Base-by-base conservation (phyloP, 257 asterid species). In the Penstemon davidsonii region DNA sequence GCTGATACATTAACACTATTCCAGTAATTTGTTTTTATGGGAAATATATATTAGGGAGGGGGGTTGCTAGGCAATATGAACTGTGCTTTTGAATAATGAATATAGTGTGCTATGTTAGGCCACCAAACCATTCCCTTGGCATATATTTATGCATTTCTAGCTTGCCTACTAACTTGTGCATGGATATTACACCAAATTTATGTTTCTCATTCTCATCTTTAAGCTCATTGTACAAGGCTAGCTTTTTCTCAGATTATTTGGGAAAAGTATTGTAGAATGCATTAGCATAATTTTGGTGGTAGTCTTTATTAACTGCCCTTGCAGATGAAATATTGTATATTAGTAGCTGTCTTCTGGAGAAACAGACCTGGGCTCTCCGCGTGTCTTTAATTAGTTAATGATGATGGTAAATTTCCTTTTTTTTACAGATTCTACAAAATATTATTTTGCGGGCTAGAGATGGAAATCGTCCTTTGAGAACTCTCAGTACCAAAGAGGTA, bases 401-500 rank as follows among this genome's bases (percentile, higher is more conserved):
- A 74, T 69, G 53, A 57, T 66, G 4, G 39, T 10, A 47, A 44
- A 38, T 55, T 75, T 49, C 67, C 75, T 67, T 68, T 49, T 15
- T 62, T 66, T 66, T 78, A 64, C 96, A 94, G 99, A 87, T 94
- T 84, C 85, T 94, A 56, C 99, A 91, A 78, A 81, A 79, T 70
- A 84, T 94, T 56, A 82, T 91, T 77, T 67, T 66, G 61, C 84
- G 92, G 73, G 96, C 93, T 62, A 86, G 80, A 59, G 95, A 82
- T 81, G 79, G 85, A 59, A 75, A 62, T 73, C 93, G 85, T 15
- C 75, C 88, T 66, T 75, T 80, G 81, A 91, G 99, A 78, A 86
- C 95, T 70, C 95, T 94, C 67, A 87, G 99, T 77, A 88, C 96
- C 69, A 91, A 91, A 79, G 99, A 94, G 97, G 97, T 94, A 74